Conservation (phyloP, 345 rosid genomes). For the Arabis hirsuta region DNA sequence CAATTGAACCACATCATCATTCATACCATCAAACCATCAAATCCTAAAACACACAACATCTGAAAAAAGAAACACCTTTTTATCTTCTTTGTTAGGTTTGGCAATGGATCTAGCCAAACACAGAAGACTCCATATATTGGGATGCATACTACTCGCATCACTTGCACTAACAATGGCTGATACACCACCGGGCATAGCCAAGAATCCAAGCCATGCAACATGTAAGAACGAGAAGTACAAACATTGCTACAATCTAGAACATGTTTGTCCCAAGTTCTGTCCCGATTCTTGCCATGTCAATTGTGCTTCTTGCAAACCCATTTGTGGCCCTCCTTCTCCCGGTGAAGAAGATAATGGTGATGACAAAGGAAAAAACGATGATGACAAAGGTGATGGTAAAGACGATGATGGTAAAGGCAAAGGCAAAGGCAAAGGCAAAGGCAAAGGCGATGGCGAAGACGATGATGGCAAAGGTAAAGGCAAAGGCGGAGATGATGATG, state of each 20-base stretch:
- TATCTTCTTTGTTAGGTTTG: slow-evolving; percentile 14
- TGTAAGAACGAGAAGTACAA: slow-evolving; percentile 54
- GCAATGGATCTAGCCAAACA: slow-evolving; percentile 43
- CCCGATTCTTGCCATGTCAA: slow-evolving; percentile 57
- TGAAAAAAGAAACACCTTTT: neutral
- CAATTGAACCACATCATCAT: slow-evolving; percentile 15
- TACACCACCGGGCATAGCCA: slow-evolving; percentile 59
- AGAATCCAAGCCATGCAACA: slow-evolving; percentile 55
- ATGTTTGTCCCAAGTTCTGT: slow-evolving; percentile 62
- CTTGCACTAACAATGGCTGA: slow-evolving; percentile 43
- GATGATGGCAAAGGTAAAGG: neutral
- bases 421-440: neutral
- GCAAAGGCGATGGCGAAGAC: neutral
- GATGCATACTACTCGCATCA: slow-evolving; percentile 46
- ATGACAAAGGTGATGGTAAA: too few relatives aligned
- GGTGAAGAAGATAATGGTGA: slow-evolving; percentile 4
- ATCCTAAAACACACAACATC: slow-evolving; percentile 4
- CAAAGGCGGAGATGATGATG: neutral
- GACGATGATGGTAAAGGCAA: neutral
- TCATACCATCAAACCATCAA: slow-evolving; percentile 13
- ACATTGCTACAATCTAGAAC: slow-evolving; percentile 52
- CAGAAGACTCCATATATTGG: slow-evolving; percentile 28
- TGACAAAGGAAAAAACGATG: too few relatives aligned
- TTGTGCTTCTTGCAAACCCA: slow-evolving; percentile 60
- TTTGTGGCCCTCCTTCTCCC: slow-evolving; percentile 45